These are phyloP conservation scores for Hypoxylon sp. DNA, from an alignment of 2,329 filamentous ascomycete species.

Conservation along the genomic window DNA sequence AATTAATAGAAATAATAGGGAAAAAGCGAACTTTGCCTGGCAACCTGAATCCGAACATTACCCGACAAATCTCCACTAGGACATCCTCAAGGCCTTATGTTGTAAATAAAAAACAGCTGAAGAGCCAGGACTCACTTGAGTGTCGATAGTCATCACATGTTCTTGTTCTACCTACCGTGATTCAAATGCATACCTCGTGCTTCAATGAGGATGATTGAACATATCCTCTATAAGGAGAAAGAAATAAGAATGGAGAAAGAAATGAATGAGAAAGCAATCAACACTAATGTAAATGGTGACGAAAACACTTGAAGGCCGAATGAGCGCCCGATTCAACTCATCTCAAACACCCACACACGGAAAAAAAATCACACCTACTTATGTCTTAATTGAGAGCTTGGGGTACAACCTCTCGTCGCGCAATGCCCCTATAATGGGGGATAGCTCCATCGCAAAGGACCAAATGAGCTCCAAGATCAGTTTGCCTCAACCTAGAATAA, in stretches of 20 bases:
- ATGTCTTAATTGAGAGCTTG: background rate
- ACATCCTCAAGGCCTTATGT: background rate
- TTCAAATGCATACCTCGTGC: background rate
- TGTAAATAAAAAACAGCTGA: too few relatives aligned
- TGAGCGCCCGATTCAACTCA: background rate
- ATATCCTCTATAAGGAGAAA: background rate
- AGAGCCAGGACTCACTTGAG: background rate
- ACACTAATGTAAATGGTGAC: background rate
- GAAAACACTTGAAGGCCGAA: background rate
- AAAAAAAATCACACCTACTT: background rate
- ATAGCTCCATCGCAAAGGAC: background rate
- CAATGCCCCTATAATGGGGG: background rate
- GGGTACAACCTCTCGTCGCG: background rate
- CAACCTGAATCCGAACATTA: conserved; percentile 22
- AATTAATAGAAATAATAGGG: background rate
- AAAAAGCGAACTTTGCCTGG: conserved; percentile 28
- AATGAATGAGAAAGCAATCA: background rate
- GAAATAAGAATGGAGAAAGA: background rate
- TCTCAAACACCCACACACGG: background rate
- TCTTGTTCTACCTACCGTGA: background rate
- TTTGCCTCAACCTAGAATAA: background rate
- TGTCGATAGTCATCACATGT: background rate
- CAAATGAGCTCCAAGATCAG: background rate
- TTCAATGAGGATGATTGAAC: background rate
- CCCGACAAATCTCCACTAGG: conserved; percentile 12